Percentiles rank a stretch among this genome's conserved stretches.
Evolutionary conservation across 441 rosid genomes (phyloP).

Genomic region (Pelargonium fulgidum): DNA sequence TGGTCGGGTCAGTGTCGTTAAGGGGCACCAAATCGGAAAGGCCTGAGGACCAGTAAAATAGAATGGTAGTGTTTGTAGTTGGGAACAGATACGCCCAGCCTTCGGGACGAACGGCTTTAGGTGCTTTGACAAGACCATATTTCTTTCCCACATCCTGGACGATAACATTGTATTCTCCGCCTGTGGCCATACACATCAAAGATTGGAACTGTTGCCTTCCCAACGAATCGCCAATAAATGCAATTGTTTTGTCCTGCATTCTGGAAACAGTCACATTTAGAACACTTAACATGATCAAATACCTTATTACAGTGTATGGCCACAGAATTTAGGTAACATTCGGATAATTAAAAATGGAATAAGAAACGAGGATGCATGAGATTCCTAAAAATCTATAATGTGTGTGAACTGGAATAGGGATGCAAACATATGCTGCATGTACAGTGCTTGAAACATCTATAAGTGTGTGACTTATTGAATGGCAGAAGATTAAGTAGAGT

Average conservation of each 20-base stretch:
- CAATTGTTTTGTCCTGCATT: constrained; percentile 67
- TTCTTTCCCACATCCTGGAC: constrained; percentile 54
- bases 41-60: constrained; percentile 68
- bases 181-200: constrained; percentile 65
- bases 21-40: constrained; percentile 46
- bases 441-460: background rate
- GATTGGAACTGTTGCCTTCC: constrained; percentile 83
- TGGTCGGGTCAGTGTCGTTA: constrained; percentile 23
- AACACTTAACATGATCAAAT: background rate
- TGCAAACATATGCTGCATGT: too few relatives aligned
- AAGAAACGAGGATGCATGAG: too few relatives aligned
- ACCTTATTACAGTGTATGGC: background rate
- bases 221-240: constrained; percentile 68
- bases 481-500: background rate
- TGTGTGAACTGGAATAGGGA: too few relatives aligned
- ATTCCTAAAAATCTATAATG: too few relatives aligned
- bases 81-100: constrained; percentile 63
- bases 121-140: constrained; percentile 46
- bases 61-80: constrained; percentile 54
- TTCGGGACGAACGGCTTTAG: constrained; percentile 52
- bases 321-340: background rate
- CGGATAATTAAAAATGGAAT: too few relatives aligned
- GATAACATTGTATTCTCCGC: constrained; percentile 43
- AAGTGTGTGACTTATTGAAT: background rate
- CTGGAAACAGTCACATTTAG: constrained; percentile 29